Base-by-base conservation (phyloP, 1,284 basidiomycete species). In the Mycena sp. region DNA sequence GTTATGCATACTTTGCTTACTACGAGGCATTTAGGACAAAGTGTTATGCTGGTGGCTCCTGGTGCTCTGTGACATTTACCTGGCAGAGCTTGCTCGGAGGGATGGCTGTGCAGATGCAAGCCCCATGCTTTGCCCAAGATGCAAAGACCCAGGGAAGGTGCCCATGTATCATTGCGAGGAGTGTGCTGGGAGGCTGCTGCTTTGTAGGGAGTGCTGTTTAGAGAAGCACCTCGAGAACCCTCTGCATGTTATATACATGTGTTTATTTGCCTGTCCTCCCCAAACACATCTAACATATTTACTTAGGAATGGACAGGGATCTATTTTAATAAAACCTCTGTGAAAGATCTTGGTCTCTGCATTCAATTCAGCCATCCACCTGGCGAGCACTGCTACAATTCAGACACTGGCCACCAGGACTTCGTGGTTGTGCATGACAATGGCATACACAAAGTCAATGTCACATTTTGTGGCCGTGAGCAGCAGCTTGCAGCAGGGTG, bases 391-490 rank as follows among this genome's bases (percentile, higher is more conserved):
- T 43, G 41, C 21, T n/a, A 9, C 7, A 16, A 23, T 43, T n/a
- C 41, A 9, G 10, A n/a, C 7, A n/a, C 41, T 23, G 41, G 41
- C 10, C 7, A 43, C 19, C 19, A 9, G 9, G 19, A 64, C 41
- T 68, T 66, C 45, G 41, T 54, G 0, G 28, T 67, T 14, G 35
- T 68, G 12, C 35, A 67, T 29, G 23, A 50, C 21, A 56, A 55
- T 35, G 64, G 67, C 3, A 57, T 68, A 52, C 77, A 78, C 48
- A n/a, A 67, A 1, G 69, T 79, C 7, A 54, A 40, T 3, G 30
- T 80, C 6, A 64, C 75, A 37, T 80, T 73, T 58, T 81, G 78
- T 48, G 69, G 62, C 0, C 80, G 78, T 66, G 32, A 21, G 3
- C 52, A 64, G 10, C 14, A 25, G 11, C 58, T 1, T 28, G 32